Percentiles rank a stretch among this genome's conserved stretches.
These are phyloP conservation scores for Aspergillus melleus DNA, from an alignment of 2,329 filamentous ascomycete genomes.

Conservation along the genomic window DNA sequence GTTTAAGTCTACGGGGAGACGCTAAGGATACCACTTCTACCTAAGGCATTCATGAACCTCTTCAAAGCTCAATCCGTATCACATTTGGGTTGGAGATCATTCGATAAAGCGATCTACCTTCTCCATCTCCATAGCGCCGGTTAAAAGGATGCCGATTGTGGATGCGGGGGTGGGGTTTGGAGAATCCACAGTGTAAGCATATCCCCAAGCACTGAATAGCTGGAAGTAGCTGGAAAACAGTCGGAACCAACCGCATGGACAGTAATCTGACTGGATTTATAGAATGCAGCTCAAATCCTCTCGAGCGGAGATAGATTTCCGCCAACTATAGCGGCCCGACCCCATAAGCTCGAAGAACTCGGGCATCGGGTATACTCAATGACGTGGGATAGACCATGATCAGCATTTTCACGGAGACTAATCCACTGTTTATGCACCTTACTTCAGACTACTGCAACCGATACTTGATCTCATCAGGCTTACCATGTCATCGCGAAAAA, in stretches of 20 bases:
- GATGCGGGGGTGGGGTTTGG: not conserved
- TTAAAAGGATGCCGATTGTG: not conserved
- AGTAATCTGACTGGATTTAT: not conserved
- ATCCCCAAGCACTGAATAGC: too few relatives aligned
- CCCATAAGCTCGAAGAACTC: too few relatives aligned
- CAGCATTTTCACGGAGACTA: not conserved
- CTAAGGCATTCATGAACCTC: too few relatives aligned
- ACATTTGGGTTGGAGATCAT: too few relatives aligned
- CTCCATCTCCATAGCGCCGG: too few relatives aligned
- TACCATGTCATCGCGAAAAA: not conserved
- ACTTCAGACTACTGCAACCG: not conserved
- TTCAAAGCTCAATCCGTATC: too few relatives aligned
- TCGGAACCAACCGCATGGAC: too few relatives aligned
- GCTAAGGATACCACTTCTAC: too few relatives aligned
- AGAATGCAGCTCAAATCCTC: not conserved
- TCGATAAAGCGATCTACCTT: too few relatives aligned
- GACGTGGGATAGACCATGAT: not conserved
- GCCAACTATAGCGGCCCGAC: not conserved
- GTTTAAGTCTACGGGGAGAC: too few relatives aligned
- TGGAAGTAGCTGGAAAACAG: too few relatives aligned
- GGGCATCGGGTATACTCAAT: not conserved
- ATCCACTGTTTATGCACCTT: not conserved
- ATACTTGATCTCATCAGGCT: not conserved
- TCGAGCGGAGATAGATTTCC: not conserved
- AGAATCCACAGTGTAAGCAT: not conserved